A percentile compares a stretch with the other conserved stretches of the same genome.
phyloP scores from a whole-genome alignment of 2,329 filamentous ascomycete species.

The Fusarium subglutinans region DNA sequence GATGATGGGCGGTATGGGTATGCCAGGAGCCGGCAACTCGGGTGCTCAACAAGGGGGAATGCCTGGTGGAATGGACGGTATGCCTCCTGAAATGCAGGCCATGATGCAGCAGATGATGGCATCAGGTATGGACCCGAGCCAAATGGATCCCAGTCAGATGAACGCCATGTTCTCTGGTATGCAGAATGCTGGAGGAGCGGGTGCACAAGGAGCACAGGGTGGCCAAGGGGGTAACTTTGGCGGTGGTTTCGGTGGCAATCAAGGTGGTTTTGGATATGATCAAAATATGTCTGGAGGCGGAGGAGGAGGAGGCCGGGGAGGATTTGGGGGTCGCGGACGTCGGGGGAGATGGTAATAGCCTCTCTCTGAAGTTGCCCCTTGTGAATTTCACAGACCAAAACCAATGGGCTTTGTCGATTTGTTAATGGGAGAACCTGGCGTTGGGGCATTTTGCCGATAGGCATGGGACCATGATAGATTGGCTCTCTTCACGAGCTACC shows the following conservation, averaged over 20 bases:
- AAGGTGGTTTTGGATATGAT: constrained; percentile 62
- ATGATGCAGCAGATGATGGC: constrained; percentile 79
- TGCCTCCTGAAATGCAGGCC: constrained; percentile 71
- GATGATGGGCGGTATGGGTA: constrained; percentile 69
- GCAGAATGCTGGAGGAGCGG: constrained; percentile 58
- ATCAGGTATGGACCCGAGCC: constrained; percentile 70
- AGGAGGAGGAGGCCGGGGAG: constrained; percentile 48
- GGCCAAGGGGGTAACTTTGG: constrained; percentile 63
- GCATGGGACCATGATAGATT: constrained; percentile 37
- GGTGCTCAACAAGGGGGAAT: constrained; percentile 52
- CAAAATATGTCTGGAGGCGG: constrained; percentile 55
- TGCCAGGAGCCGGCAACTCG: constrained; percentile 50
- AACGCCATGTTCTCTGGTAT: constrained; percentile 68
- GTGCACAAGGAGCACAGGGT: constrained; percentile 54
- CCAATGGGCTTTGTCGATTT: constrained; percentile 32
- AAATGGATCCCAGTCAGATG: constrained; percentile 70
- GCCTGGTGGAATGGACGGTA: constrained; percentile 67
- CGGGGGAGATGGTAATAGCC: constrained; percentile 37
- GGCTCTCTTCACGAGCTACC: constrained; percentile 18
- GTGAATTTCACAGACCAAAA: neutral
- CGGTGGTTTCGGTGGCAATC: constrained; percentile 62
- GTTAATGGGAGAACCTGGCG: constrained; percentile 40
- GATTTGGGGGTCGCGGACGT: constrained; percentile 43
- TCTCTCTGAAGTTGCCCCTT: neutral
- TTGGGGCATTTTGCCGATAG: constrained; percentile 36